Percentiles rank a stretch among this genome's conserved stretches.
Conservation (phyloP, 805 yeast species). For the Yamadazyma nakazawae region DNA sequence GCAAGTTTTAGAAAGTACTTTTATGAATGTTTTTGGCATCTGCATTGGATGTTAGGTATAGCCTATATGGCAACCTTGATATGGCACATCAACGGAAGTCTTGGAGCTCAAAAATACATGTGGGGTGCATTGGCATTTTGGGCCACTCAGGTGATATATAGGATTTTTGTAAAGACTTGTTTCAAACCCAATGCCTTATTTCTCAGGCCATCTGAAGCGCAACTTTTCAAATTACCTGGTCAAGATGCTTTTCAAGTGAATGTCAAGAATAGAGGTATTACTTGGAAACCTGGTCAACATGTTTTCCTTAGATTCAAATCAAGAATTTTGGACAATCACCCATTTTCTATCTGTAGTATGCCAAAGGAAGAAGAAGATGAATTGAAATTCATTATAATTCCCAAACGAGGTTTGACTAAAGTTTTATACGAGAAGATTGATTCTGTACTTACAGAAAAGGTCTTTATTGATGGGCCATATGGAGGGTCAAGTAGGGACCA, state of each 20-base stretch:
- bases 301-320: conserved; percentile 44
- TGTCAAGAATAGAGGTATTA: conserved; percentile 29
- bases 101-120: conserved; percentile 41
- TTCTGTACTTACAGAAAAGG: conserved; percentile 25
- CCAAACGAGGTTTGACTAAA: conserved; percentile 47
- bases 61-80: conserved; percentile 47
- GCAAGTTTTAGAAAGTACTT: conserved; percentile 34
- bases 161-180: conserved; percentile 44
- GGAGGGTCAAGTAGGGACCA: conserved; percentile 51
- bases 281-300: conserved; percentile 58
- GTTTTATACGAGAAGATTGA: conserved; percentile 29
- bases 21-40: conserved; percentile 49
- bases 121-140: conserved; percentile 52
- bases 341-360: conserved; percentile 48
- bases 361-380: conserved; percentile 19
- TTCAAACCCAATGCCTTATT: conserved; percentile 42
- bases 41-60: conserved; percentile 52
- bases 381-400: conserved; percentile 44
- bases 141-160: conserved; percentile 46
- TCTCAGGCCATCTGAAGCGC: conserved; percentile 37
- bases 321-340: conserved; percentile 50
- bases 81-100: conserved; percentile 38
- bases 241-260: conserved; percentile 30
- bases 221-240: conserved; percentile 22
- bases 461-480: conserved; percentile 54